Evolutionary conservation across 31 red algal genomes (phyloP).

Genomic region (Asparagopsis taxiformis): DNA sequence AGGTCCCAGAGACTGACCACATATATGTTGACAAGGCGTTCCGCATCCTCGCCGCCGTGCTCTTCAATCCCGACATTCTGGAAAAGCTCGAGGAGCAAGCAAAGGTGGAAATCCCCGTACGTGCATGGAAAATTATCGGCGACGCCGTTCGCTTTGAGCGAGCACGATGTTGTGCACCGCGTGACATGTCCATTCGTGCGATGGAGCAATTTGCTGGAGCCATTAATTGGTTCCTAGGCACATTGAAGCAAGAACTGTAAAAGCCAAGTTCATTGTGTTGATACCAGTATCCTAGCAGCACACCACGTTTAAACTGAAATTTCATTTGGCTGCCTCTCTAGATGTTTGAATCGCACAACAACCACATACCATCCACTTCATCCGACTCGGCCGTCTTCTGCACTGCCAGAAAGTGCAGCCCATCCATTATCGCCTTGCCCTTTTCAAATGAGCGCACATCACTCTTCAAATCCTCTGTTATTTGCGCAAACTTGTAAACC

Average conservation of each 20-base stretch:
- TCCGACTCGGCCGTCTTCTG: conserved; percentile 58
- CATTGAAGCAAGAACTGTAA: conserved; percentile 45
- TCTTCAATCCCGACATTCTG: conserved; percentile 48
- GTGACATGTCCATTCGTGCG: conserved; percentile 62
- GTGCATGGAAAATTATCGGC: conserved; percentile 14
- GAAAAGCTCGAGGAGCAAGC: conserved; percentile 38
- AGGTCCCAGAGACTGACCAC: conserved; percentile 19
- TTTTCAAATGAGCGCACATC: conserved; percentile 81
- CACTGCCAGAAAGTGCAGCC: conserved; percentile 94
- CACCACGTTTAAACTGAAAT: too few relatives aligned
- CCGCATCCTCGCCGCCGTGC: conserved; percentile 40
- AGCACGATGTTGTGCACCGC: conserved; percentile 36
- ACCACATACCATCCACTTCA: conserved; percentile 86
- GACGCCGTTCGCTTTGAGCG: conserved; percentile 64
- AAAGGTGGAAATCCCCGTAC: conserved; percentile 10
- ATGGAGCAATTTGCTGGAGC: conserved; percentile 71
- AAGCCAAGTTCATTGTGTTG: too few relatives aligned
- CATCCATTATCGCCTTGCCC: conserved; percentile 52
- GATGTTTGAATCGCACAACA: conserved; percentile 77
- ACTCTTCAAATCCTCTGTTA: conserved; percentile 45
- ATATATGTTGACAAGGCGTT: conserved; percentile 49
- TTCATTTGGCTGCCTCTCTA: too few relatives aligned
- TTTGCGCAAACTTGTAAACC: conserved; percentile 76
- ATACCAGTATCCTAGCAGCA: too few relatives aligned
- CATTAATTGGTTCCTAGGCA: conserved; percentile 71